Conservation (phyloP, 768 basidiomycete genomes). For the Mycena vulgaris region DNA sequence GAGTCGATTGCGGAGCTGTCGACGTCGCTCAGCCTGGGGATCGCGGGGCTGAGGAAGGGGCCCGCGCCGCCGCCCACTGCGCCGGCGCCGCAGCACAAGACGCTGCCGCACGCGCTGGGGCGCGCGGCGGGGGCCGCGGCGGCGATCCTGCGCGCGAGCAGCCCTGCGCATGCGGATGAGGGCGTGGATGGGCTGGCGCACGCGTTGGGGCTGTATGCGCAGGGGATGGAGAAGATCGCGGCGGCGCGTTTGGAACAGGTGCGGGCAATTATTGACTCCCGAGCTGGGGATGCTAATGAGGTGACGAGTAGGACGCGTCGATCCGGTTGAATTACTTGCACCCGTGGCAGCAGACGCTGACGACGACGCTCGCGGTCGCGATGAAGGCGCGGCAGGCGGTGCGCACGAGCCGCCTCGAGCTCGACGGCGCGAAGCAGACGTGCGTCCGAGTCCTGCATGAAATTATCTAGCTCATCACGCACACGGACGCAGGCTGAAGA, state of each 20-base stretch:
- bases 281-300: too few relatives aligned
- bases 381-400: slow-evolving; percentile 94
- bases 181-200: slow-evolving; percentile 74
- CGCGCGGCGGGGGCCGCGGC: slow-evolving; percentile 82
- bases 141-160: slow-evolving; percentile 57
- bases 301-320: slow-evolving; percentile 62
- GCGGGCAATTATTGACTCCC: too few relatives aligned
- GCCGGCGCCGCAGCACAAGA: slow-evolving; percentile 87
- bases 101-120: slow-evolving; percentile 93
- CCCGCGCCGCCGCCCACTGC: slow-evolving; percentile 72
- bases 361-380: slow-evolving; percentile 87
- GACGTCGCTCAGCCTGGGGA: slow-evolving; percentile 77
- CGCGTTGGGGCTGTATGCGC: slow-evolving; percentile 82
- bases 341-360: slow-evolving; percentile 92
- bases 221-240: slow-evolving; percentile 87
- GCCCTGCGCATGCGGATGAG: slow-evolving; percentile 59
- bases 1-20: slow-evolving; percentile 86
- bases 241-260: slow-evolving; percentile 81
- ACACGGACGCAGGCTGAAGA: slow-evolving; percentile 78
- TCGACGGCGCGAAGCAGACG: slow-evolving; percentile 93
- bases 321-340: slow-evolving; percentile 79
- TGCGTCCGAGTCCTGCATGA: slow-evolving; percentile 54
- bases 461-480: neutral
- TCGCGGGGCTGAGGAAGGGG: slow-evolving; percentile 88
- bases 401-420: slow-evolving; percentile 83